Conservation (phyloP, 805 yeast species). For the Saccharomycopsis vini region DNA sequence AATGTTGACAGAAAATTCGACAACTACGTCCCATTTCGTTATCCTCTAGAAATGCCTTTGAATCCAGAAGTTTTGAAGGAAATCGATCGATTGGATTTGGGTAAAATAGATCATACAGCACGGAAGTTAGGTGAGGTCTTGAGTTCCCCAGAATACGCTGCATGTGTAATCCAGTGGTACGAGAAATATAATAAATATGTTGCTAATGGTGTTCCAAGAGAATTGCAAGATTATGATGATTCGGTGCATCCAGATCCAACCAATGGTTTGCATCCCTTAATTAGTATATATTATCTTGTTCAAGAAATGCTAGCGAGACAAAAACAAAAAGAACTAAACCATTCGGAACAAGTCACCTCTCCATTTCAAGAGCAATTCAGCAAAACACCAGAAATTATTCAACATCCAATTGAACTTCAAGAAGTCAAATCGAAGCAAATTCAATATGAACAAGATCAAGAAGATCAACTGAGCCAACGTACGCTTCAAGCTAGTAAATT, state of each 20-base stretch:
- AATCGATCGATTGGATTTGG: slow-evolving; percentile 73
- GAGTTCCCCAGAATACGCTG: slow-evolving; percentile 55
- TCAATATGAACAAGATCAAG: slow-evolving; percentile 17
- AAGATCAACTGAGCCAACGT: slow-evolving; percentile 20
- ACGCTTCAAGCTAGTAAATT: slow-evolving; percentile 20
- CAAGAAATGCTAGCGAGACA: slow-evolving; percentile 74
- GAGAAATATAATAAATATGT: slow-evolving; percentile 26
- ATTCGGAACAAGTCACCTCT: slow-evolving; percentile 9
- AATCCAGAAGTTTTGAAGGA: slow-evolving; percentile 60
- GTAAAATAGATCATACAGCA: slow-evolving; percentile 48
- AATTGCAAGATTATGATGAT: slow-evolving; percentile 16
- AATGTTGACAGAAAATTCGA: slow-evolving; percentile 73
- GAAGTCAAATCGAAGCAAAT: neutral
- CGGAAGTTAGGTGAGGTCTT: slow-evolving; percentile 50
- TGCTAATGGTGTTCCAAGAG: slow-evolving; percentile 5
- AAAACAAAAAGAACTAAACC: slow-evolving; percentile 41
- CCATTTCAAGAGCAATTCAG: slow-evolving; percentile 6
- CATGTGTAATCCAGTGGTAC: slow-evolving; percentile 57
- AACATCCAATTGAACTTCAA: neutral
- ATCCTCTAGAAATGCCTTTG: slow-evolving; percentile 64
- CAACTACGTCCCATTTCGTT: slow-evolving; percentile 66
- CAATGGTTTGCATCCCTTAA: slow-evolving; percentile 75
- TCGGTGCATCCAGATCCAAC: slow-evolving; percentile 61
- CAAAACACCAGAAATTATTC: neutral
- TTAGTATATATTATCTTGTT: slow-evolving; percentile 80